Evolutionary conservation across 169 alveolate species (phyloP), one percentile per base, ranked within the genome.

Genomic region (Cryptosporidium viatorum): DNA sequence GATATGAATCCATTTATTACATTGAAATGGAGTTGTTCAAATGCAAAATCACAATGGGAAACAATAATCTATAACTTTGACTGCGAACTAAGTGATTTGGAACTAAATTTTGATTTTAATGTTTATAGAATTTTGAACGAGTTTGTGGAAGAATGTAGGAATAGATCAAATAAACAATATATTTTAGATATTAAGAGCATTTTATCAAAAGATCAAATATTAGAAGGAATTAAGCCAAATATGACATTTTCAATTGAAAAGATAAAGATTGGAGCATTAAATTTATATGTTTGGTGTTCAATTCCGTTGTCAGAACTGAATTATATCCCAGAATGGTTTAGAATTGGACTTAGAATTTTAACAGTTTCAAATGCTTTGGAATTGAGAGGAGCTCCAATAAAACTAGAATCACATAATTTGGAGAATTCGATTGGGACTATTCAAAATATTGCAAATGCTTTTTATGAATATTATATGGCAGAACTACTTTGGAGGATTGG

Each of bases 401-500:
- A 59, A 35, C 31, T 86, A 16, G 86, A 73, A 58, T 59, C 86
- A 1, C 91, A 86, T 31, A 75, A 73, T 33, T 18, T 86, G 35
- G 65, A 86, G 33, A 70, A 71, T 45, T 67, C 91, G 1, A 86
- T 75, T 9, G 91, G 92, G 3, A 68, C 70, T 14, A 74, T 62
- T 26, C 59, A 59, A 26, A 80, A 65, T 39, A 80, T 80, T 16
- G 58, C 52, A 9, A 80, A 65, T 26, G 89, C 74, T 18, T 80
- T 80, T 59, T 80, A 80, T 39, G 89, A 80, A 39, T 80, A 80
- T 45, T 80, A 80, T 48, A 80, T 80, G 89, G 89, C 92, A 37
- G 92, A 89, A 41, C 59, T 92, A 70, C 67, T 92, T 50, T 71
- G 91, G 71, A 91, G 93, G n/a, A 86, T 96, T 29, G 97, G 96